Evolutionary conservation across 331 rosid species (phyloP), one percentile per base, ranked within the genome.

Genomic region (Erythrophleum ivorense): DNA sequence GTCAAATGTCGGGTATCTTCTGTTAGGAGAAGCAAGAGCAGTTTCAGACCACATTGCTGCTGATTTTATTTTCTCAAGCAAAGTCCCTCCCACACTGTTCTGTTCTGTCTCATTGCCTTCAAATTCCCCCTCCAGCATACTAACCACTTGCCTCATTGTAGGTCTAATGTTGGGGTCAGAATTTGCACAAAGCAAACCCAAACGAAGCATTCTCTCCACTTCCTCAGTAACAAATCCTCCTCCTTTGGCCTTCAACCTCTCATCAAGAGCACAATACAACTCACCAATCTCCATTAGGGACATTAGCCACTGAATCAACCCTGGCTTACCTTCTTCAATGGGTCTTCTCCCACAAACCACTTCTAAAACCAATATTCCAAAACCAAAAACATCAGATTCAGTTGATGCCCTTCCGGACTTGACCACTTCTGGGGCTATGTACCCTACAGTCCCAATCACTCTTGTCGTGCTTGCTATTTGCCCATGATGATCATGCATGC

Each of bases 301-400:
- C 75, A 70, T 21, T 70, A 70, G 16, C 75, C 75, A 70, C 58
- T 70, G 41, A 48, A 13, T 6, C 38, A 70, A 10, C n/a, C 75
- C 70, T 5, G 78, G 75, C 70, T 75, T 68, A 7, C 84, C 86
- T 53, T 71, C 84, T 72, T 45, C 62, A 76, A 60, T 60, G n/a
- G 71, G 57, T 29, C 71, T 76, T 76, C 80, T 41, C 0, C 80
- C 80, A 76, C 80, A 59, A 13, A 76, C 45, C 24, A 76, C 80
- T 33, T 76, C 80, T 60, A 76, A 60, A 81, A 88, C 78, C 75
- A 88, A 59, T 19, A 88, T 80, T 1, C 89, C 89, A 38, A 83
- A 88, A 41, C 91, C 81, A 45, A 73, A 88, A 38, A 88, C 86
- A 15, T 88, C 91, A 0, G 85, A 63, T 73, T 78, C 78, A 58